Conservation (phyloP, 139 green algal species). For the Auxenochlorella pyrenoidosa region DNA sequence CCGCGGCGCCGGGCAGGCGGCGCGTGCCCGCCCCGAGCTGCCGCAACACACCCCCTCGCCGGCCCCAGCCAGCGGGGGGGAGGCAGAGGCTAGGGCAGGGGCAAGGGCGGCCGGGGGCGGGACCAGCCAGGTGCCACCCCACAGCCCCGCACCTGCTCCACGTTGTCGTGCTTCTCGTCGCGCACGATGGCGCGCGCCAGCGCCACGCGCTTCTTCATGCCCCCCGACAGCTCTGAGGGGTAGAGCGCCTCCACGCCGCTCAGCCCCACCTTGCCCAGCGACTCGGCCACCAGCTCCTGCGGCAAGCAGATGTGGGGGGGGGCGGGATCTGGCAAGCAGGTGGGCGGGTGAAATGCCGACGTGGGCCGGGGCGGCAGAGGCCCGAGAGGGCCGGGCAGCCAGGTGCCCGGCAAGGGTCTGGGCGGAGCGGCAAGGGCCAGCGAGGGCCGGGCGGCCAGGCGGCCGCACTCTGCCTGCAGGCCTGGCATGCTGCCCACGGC, state of each 20-base stretch:
- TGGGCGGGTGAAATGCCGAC: background rate
- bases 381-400: too few relatives aligned
- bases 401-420: too few relatives aligned
- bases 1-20: too few relatives aligned
- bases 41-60: too few relatives aligned
- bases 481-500: too few relatives aligned
- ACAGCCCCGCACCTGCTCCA: conserved; percentile 54
- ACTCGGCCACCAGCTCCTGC: conserved; percentile 77
- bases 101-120: background rate
- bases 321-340: background rate
- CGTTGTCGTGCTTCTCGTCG: conserved; percentile 50
- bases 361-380: background rate
- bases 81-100: too few relatives aligned
- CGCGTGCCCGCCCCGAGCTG: too few relatives aligned
- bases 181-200: conserved; percentile 89
- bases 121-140: background rate
- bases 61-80: too few relatives aligned
- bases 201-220: conserved; percentile 99
- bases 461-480: too few relatives aligned
- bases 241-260: conserved; percentile 90
- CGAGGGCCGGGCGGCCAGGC: too few relatives aligned
- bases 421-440: too few relatives aligned
- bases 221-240: conserved; percentile 93
- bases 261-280: conserved; percentile 91
- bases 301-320: too few relatives aligned